Evolutionary conservation across 1,139 yeast species (phyloP).

Genomic region (Magnusiomyces suaveolens): DNA sequence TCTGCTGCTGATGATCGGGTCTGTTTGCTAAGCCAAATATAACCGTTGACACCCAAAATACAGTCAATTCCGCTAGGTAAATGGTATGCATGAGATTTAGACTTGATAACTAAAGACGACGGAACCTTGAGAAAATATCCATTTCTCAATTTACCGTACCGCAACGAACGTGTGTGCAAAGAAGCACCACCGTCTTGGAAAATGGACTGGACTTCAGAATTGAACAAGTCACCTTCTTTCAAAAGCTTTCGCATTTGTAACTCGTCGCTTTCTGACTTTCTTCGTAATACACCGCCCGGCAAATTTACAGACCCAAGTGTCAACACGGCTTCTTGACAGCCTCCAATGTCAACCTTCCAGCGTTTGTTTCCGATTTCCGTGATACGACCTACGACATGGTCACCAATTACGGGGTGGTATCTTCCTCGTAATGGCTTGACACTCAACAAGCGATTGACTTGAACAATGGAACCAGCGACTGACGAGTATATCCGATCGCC

Average conservation of each 20-base stretch:
- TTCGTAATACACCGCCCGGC: constrained; percentile 92
- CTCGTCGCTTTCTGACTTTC: constrained; percentile 93
- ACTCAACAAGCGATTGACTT: constrained; percentile 78
- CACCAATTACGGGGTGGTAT: constrained; percentile 91
- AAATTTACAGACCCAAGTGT: constrained; percentile 92
- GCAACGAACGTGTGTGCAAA: constrained; percentile 85
- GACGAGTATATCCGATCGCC: constrained; percentile 69
- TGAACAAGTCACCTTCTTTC: constrained; percentile 93
- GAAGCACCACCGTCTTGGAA: constrained; percentile 90
- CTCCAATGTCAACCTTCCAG: constrained; percentile 97
- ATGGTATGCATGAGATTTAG: constrained; percentile 76
- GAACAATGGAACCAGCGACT: constrained; percentile 81
- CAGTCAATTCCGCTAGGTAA: constrained; percentile 87
- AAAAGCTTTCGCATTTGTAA: constrained; percentile 88
- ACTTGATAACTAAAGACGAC: constrained; percentile 67
- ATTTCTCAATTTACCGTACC: constrained; percentile 89
- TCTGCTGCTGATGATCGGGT: constrained; percentile 30
- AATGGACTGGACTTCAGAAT: constrained; percentile 90
- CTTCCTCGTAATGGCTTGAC: constrained; percentile 82
- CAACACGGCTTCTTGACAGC: constrained; percentile 80
- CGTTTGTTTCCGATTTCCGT: constrained; percentile 89
- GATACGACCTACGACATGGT: constrained; percentile 87
- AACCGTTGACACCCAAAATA: constrained; percentile 91
- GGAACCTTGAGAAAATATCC: constrained; percentile 80
- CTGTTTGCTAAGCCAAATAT: constrained; percentile 82